Percentiles rank a stretch among this genome's conserved stretches.
Conservation (phyloP, 1,139 yeast species). For the Yarrowia galli region DNA sequence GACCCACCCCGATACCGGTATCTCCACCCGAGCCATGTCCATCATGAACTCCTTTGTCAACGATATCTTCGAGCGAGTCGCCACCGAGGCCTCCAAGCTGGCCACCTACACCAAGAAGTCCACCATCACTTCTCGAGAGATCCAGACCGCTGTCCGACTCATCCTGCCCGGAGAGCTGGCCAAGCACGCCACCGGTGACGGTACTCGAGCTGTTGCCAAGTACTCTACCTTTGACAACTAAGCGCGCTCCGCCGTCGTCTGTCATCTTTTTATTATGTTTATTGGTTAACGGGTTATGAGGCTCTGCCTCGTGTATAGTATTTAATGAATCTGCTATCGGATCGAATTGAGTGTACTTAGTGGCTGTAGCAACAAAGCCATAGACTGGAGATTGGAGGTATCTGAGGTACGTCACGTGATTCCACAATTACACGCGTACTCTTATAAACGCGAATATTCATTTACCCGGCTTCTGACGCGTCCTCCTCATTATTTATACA, state of each 20-base stretch:
- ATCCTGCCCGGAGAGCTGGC: slow-evolving; percentile 99
- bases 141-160: slow-evolving; percentile 98
- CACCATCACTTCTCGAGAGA: slow-evolving; percentile 98
- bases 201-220: slow-evolving; percentile 99
- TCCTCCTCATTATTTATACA: too few relatives aligned
- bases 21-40: slow-evolving; percentile 98
- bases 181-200: slow-evolving; percentile 98
- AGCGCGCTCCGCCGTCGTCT: neutral
- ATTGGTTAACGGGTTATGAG: slow-evolving; percentile 37
- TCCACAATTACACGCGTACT: too few relatives aligned
- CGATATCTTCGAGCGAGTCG: slow-evolving; percentile 68
- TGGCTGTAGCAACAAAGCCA: too few relatives aligned
- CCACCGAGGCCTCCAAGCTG: slow-evolving; percentile 97
- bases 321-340: slow-evolving; percentile 36
- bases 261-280: slow-evolving; percentile 35
- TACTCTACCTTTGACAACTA: slow-evolving; percentile 70
- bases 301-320: slow-evolving; percentile 36
- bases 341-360: slow-evolving; percentile 17
- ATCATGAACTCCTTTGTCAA: slow-evolving; percentile 98
- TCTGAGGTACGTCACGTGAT: too few relatives aligned
- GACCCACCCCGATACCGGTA: slow-evolving; percentile 99
- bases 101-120: slow-evolving; percentile 99
- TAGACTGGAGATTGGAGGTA: too few relatives aligned
- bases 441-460: too few relatives aligned
- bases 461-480: too few relatives aligned